phyloP scores from a whole-genome alignment of 345 rosid genomes.

The Sonneratia caseolaris region DNA sequence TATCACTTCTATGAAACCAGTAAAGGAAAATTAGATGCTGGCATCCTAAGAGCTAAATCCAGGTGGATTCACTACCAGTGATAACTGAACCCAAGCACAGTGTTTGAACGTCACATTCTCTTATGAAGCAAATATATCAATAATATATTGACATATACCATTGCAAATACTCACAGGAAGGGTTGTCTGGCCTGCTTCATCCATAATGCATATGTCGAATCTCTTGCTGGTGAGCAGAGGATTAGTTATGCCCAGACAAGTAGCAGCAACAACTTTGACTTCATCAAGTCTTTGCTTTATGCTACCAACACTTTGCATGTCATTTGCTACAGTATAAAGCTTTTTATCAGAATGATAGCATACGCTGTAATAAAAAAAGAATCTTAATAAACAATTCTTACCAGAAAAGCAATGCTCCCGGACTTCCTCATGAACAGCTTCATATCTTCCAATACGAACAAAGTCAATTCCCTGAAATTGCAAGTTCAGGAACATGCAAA shows the following conservation, averaged over 20 bases:
- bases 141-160: background rate
- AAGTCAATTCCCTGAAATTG: slow-evolving; percentile 62
- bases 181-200: slow-evolving; percentile 97
- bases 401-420: slow-evolving; percentile 72
- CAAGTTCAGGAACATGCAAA: slow-evolving; percentile 4
- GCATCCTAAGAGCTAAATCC: background rate
- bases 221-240: slow-evolving; percentile 76
- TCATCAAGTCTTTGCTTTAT: slow-evolving; percentile 56
- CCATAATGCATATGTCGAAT: slow-evolving; percentile 92
- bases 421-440: slow-evolving; percentile 75
- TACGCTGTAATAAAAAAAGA: background rate
- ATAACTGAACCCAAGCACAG: background rate
- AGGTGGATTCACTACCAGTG: background rate
- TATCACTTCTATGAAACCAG: background rate
- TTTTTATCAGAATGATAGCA: slow-evolving; percentile 11
- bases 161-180: slow-evolving; percentile 56
- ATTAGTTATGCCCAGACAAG: slow-evolving; percentile 83
- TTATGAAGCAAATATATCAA: background rate
- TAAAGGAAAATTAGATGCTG: background rate
- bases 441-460: slow-evolving; percentile 84
- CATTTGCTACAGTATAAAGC: slow-evolving; percentile 36
- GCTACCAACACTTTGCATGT: slow-evolving; percentile 47
- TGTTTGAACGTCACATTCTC: background rate
- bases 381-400: slow-evolving; percentile 17
- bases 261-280: slow-evolving; percentile 87